Conservation (phyloP, 1,139 yeast genomes). For the Suhomyces guaymorum region DNA sequence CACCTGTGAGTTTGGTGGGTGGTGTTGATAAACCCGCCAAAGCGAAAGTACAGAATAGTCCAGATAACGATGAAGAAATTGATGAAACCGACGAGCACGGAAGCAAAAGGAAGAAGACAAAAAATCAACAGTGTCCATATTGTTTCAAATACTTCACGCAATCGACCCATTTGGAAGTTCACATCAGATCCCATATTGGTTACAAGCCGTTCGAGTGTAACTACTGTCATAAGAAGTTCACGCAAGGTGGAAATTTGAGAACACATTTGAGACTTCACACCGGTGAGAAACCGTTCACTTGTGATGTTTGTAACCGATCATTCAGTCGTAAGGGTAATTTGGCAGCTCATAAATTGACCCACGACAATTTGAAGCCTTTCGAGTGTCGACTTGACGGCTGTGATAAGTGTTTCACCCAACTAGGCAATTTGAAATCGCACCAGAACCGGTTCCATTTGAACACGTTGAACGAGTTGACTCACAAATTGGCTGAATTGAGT, state of each 20-base stretch:
- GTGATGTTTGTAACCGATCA: slow-evolving; percentile 68
- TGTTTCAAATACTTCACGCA: slow-evolving; percentile 73
- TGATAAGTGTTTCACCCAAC: slow-evolving; percentile 82
- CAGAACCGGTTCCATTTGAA: slow-evolving; percentile 85
- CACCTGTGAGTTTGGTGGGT: slow-evolving; percentile 70
- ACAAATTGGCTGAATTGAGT: slow-evolving; percentile 58
- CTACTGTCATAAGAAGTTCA: slow-evolving; percentile 77
- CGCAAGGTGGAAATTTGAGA: slow-evolving; percentile 89
- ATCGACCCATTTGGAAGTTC: slow-evolving; percentile 77
- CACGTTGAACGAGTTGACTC: slow-evolving; percentile 65
- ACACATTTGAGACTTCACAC: slow-evolving; percentile 88
- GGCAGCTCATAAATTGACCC: slow-evolving; percentile 83
- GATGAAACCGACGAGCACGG: slow-evolving; percentile 21
- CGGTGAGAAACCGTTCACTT: slow-evolving; percentile 84
- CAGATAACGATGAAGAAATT: slow-evolving; percentile 18
- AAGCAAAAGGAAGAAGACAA: slow-evolving; percentile 39
- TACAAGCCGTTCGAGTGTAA: slow-evolving; percentile 77
- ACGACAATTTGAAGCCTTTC: slow-evolving; percentile 75
- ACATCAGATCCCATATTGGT: slow-evolving; percentile 75
- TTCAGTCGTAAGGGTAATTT: slow-evolving; percentile 89
- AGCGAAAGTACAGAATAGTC: slow-evolving; percentile 10
- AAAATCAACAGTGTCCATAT: slow-evolving; percentile 66
- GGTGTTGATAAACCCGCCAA: slow-evolving; percentile 73
- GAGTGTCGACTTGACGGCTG: slow-evolving; percentile 81
- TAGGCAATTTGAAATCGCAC: slow-evolving; percentile 91